Evolutionary conservation across 2,329 filamentous ascomycete species (phyloP), one percentile per base, ranked within the genome.

Genomic region (Cladosporium sp.): DNA sequence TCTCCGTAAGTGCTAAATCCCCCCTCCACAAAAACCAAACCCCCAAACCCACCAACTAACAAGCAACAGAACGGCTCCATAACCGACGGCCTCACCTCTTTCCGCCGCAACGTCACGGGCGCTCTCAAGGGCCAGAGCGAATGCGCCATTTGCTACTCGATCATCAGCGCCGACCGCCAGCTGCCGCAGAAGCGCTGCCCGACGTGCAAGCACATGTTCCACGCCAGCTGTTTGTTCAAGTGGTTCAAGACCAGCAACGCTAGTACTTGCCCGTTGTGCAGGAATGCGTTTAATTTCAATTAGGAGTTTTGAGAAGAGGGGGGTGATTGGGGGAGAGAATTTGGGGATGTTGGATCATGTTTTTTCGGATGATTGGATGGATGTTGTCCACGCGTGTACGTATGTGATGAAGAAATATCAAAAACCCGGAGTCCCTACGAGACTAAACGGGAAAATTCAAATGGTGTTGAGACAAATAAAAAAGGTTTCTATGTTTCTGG

Each of bases 171-270:
- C 7, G 91, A 96, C 67, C 88, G 88, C 74, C 86, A 86, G 68
- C 82, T 95, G 67, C 93, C 93, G 0, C 92, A 93, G 67, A 97
- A 97, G 77, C 78, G 82, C 49, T 98, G 93, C 68, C 77, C 79
- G 40, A 97, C 92, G 1, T 98, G 93, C 77, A 92, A 90, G 75
- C 92, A 98, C 69, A 74, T 87, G 47, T 98, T 97, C 75, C 93
- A 98, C 69, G 80, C 85, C 1, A 80, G 81, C 2, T 98, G 93
- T 71, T 70, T 98, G 70, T 95, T 89, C 74, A 91, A 92, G 71
- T 98, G 93, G 93, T 97, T 98, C 75, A 87, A 88, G 76, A 92
- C 79, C 60, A 95, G 90, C 66, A 94, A 88, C 68, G 85, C 88
- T 63, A 93, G 87, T 62, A 92, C 86, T 42, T 98, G 93, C 69